A percentile compares a stretch with the other conserved stretches of the same genome.
Evolutionary conservation across 2,329 filamentous ascomycete species (phyloP).

Genomic region (Chrysosphaeria jannelii): DNA sequence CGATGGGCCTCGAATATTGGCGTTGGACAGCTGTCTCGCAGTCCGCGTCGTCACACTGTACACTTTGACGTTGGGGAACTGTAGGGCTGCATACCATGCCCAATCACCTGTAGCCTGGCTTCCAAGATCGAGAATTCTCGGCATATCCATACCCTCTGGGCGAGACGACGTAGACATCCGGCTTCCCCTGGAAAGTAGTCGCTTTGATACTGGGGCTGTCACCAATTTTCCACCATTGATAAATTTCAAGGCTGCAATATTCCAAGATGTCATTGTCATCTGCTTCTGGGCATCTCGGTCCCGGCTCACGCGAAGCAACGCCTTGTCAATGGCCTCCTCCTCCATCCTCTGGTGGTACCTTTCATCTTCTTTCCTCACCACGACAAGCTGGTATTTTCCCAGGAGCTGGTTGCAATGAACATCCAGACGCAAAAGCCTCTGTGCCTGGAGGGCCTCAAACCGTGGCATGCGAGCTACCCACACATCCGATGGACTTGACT

Average conservation of each 20-base stretch:
- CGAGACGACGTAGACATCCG: conserved; percentile 11
- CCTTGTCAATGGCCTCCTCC: conserved; percentile 27
- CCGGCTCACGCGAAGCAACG: conserved; percentile 35
- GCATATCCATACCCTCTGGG: too few species aligned
- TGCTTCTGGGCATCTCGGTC: conserved; percentile 56
- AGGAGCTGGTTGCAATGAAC: conserved; percentile 54
- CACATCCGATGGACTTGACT: conserved; percentile 35
- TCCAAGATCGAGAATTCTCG: conserved; percentile 58
- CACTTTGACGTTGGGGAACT: conserved; percentile 60
- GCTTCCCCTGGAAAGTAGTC: conserved; percentile 18
- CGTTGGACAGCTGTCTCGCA: conserved; percentile 37
- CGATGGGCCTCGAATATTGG: conserved; percentile 47
- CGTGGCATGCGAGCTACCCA: conserved; percentile 65
- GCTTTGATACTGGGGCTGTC: conserved; percentile 30
- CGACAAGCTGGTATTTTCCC: conserved; percentile 56
- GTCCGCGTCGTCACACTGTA: conserved; percentile 58
- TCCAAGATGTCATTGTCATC: conserved; percentile 28
- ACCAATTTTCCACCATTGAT: conserved; percentile 35
- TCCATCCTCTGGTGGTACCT: too few species aligned
- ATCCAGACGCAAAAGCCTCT: conserved; percentile 42
- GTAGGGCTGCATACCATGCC: conserved; percentile 77
- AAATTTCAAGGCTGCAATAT: conserved; percentile 27
- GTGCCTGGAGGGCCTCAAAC: conserved; percentile 66
- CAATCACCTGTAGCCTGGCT: conserved; percentile 69
- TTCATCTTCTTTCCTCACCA: conserved; percentile 36